Conservation (phyloP, 2,329 filamentous ascomycete genomes). For the Aspergillus texensis region DNA sequence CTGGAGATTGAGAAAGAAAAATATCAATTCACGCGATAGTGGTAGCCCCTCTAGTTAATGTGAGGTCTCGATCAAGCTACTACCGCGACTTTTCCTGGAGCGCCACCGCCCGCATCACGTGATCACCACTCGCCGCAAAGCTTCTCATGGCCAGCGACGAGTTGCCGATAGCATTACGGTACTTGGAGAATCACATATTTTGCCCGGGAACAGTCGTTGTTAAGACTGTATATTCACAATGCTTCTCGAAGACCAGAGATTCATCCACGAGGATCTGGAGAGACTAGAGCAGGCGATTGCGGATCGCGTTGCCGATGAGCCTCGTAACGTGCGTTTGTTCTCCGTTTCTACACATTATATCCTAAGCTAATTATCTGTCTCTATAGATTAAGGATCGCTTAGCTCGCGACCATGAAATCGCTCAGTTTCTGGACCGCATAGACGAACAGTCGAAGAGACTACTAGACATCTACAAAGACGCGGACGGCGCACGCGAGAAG, state of each 20-base stretch:
- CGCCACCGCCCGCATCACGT: slow-evolving; percentile 27
- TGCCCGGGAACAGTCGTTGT: background rate
- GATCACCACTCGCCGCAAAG: slow-evolving; percentile 28
- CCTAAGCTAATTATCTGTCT: slow-evolving; percentile 21
- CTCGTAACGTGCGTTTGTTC: slow-evolving; percentile 70
- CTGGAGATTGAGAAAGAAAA: slow-evolving; percentile 7
- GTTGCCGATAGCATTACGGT: slow-evolving; percentile 6
- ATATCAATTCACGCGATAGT: slow-evolving; percentile 15
- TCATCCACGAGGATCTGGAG: slow-evolving; percentile 94
- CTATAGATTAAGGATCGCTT: slow-evolving; percentile 83
- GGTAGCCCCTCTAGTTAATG: background rate
- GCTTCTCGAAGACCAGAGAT: slow-evolving; percentile 91
- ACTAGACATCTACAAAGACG: slow-evolving; percentile 81
- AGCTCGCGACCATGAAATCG: slow-evolving; percentile 87
- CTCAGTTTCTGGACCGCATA: slow-evolving; percentile 83
- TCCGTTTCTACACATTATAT: slow-evolving; percentile 3
- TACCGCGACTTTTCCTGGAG: slow-evolving; percentile 28
- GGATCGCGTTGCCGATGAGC: slow-evolving; percentile 85
- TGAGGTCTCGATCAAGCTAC: slow-evolving; percentile 11
- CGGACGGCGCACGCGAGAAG: slow-evolving; percentile 68
- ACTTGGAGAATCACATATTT: slow-evolving; percentile 3
- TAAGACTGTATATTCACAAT: slow-evolving; percentile 47
- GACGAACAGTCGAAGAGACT: slow-evolving; percentile 81
- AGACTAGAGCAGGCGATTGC: slow-evolving; percentile 91
- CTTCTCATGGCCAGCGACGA: slow-evolving; percentile 20